These are phyloP conservation scores for Syncephalastrum sp. DNA, from an alignment of 371 early-diverging fungal genomes.

Conservation along the genomic window DNA sequence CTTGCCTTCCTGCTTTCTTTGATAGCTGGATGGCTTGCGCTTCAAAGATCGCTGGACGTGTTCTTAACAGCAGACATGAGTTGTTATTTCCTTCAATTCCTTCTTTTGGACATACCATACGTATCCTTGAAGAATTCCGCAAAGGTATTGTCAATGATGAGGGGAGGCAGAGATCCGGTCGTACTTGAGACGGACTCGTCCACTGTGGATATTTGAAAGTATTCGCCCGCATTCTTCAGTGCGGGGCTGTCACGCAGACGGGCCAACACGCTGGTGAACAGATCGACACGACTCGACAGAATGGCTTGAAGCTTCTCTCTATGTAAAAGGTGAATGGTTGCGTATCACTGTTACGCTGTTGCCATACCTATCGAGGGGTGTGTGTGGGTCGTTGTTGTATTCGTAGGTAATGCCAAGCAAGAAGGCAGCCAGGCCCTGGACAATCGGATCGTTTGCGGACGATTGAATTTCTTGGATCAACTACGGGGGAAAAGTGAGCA, in stretches of 20 bases:
- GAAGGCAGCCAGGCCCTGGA: constrained; percentile 90
- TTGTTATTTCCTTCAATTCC: background rate
- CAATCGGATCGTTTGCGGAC: constrained; percentile 76
- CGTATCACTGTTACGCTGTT: background rate
- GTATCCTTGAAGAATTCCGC: constrained; percentile 80
- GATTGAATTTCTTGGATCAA: constrained; percentile 86
- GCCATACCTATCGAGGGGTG: constrained; percentile 60
- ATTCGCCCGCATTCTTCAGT: constrained; percentile 70
- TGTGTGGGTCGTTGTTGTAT: constrained; percentile 78
- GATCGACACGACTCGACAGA: constrained; percentile 84
- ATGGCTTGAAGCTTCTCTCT: constrained; percentile 78
- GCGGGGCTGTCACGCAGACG: constrained; percentile 83
- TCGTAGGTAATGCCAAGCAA: constrained; percentile 84
- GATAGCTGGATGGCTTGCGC: constrained; percentile 34
- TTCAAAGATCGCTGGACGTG: constrained; percentile 40
- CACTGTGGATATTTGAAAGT: constrained; percentile 55
- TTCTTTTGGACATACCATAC: constrained; percentile 52
- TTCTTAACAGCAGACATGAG: constrained; percentile 14
- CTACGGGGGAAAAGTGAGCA: constrained; percentile 29
- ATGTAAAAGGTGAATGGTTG: background rate
- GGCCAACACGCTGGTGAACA: constrained; percentile 75
- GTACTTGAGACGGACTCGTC: constrained; percentile 43
- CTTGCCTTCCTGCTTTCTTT: constrained; percentile 7
- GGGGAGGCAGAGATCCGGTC: constrained; percentile 47
- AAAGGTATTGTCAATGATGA: constrained; percentile 80